phyloP scores from a whole-genome alignment of 2,329 filamentous ascomycete genomes.

The Cadophora luteo-olivacea region DNA sequence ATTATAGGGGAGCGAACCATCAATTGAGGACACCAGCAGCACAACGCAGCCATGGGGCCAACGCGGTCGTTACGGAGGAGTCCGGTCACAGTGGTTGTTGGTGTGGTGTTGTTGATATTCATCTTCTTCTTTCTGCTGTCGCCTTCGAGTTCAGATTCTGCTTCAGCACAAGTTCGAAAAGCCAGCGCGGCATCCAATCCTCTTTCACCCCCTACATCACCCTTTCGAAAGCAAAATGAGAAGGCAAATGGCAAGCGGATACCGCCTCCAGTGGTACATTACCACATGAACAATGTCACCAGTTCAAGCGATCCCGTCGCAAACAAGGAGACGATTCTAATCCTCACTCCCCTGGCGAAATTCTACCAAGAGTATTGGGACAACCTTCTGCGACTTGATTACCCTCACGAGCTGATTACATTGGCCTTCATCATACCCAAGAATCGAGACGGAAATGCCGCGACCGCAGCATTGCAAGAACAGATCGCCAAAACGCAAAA shows the following conservation, averaged over 20 bases:
- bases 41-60: slow-evolving; percentile 57
- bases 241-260: slow-evolving; percentile 59
- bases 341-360: slow-evolving; percentile 89
- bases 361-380: slow-evolving; percentile 98
- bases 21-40: slow-evolving; percentile 41
- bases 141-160: slow-evolving; percentile 55
- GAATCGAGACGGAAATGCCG: slow-evolving; percentile 88
- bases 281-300: slow-evolving; percentile 94
- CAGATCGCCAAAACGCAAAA: slow-evolving; percentile 87
- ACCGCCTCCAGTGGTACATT: slow-evolving; percentile 87
- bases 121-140: slow-evolving; percentile 69
- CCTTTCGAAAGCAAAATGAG: slow-evolving; percentile 70
- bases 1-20: slow-evolving; percentile 29
- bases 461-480: slow-evolving; percentile 81
- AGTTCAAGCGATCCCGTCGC: slow-evolving; percentile 76
- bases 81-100: slow-evolving; percentile 76
- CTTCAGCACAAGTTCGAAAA: slow-evolving; percentile 55
- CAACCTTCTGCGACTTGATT: slow-evolving; percentile 82
- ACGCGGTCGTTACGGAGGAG: slow-evolving; percentile 79
- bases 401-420: slow-evolving; percentile 94
- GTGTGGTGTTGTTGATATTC: slow-evolving; percentile 74
- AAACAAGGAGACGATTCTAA: slow-evolving; percentile 85
- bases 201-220: slow-evolving; percentile 76
- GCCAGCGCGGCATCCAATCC: slow-evolving; percentile 68
- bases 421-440: slow-evolving; percentile 96